Conservation (phyloP, 208 protist genomes). For the Acanthamoeba healyi region DNA sequence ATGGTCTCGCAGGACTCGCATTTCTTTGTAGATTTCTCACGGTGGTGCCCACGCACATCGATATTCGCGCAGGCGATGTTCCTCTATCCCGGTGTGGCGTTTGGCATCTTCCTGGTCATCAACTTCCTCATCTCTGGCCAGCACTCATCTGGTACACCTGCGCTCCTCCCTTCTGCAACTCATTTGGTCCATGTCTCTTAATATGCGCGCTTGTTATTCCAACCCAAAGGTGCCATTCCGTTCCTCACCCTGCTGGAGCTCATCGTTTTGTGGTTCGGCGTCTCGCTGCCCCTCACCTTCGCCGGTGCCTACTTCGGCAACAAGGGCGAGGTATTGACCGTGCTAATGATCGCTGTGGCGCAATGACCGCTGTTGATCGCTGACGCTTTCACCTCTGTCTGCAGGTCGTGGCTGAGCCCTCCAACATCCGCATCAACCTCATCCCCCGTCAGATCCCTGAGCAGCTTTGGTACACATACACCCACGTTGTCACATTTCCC, state of each 20-base stretch:
- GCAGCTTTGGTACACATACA: slow-evolving; percentile 85
- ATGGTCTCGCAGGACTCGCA: no score
- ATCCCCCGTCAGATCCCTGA: slow-evolving; percentile 97
- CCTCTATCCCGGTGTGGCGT: slow-evolving; percentile 91
- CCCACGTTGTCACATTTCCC: no score
- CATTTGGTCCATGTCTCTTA: slow-evolving; percentile 65
- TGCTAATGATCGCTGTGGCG: no score
- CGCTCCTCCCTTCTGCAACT: background rate
- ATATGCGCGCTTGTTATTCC: background rate
- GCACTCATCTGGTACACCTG: slow-evolving; percentile 80
- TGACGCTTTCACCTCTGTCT: background rate
- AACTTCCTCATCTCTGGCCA: slow-evolving; percentile 92
- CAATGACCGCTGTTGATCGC: no score
- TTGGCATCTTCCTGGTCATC: slow-evolving; percentile 93
- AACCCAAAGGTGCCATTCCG: slow-evolving; percentile 83
- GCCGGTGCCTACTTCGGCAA: slow-evolving; percentile 96
- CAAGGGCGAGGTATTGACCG: slow-evolving; percentile 86
- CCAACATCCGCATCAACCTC: slow-evolving; percentile 93
- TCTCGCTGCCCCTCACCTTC: slow-evolving; percentile 97
- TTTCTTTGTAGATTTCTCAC: no score
- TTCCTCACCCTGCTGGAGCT: slow-evolving; percentile 84
- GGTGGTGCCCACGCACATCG: no score
- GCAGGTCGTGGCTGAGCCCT: slow-evolving; percentile 88
- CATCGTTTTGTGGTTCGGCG: slow-evolving; percentile 92
- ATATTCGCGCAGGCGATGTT: slow-evolving; percentile 86